These are phyloP conservation scores for Crassisporium funariophilum DNA, from an alignment of 768 basidiomycete genomes.

Conservation along the genomic window DNA sequence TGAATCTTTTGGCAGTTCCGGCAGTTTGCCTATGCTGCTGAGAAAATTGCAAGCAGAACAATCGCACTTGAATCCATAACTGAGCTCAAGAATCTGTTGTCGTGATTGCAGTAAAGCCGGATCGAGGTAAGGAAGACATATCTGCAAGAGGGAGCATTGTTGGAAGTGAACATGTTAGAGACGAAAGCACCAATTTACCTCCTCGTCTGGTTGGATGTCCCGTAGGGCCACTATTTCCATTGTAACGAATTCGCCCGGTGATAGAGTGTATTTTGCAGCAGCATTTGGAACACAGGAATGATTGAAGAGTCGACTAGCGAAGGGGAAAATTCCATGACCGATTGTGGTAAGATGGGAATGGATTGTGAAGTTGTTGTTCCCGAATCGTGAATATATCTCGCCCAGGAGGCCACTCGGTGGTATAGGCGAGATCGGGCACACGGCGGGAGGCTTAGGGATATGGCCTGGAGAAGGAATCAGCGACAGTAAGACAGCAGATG, in stretches of 20 bases:
- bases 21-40: slow-evolving; percentile 36
- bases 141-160: slow-evolving; percentile 38
- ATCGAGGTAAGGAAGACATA: slow-evolving; percentile 77
- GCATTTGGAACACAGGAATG: slow-evolving; percentile 82
- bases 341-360: slow-evolving; percentile 71
- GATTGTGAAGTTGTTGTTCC: slow-evolving; percentile 81
- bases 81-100: slow-evolving; percentile 55
- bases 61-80: slow-evolving; percentile 69
- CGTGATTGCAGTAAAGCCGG: slow-evolving; percentile 70
- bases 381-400: slow-evolving; percentile 59
- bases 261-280: slow-evolving; percentile 58
- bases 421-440: slow-evolving; percentile 33
- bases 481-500: slow-evolving; percentile 16
- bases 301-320: slow-evolving; percentile 80
- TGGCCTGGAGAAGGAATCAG: slow-evolving; percentile 39
- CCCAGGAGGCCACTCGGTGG: slow-evolving; percentile 28
- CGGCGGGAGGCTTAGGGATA: slow-evolving; percentile 22
- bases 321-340: slow-evolving; percentile 76
- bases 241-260: slow-evolving; percentile 33
- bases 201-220: slow-evolving; percentile 58
- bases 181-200: slow-evolving; percentile 45
- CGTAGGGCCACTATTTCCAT: slow-evolving; percentile 72
- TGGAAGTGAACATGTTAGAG: slow-evolving; percentile 3
- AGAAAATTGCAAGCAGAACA: slow-evolving; percentile 61
- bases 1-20: slow-evolving; percentile 37